phyloP scores from a whole-genome alignment of 805 yeast species.

The Myxozyma udenii region DNA sequence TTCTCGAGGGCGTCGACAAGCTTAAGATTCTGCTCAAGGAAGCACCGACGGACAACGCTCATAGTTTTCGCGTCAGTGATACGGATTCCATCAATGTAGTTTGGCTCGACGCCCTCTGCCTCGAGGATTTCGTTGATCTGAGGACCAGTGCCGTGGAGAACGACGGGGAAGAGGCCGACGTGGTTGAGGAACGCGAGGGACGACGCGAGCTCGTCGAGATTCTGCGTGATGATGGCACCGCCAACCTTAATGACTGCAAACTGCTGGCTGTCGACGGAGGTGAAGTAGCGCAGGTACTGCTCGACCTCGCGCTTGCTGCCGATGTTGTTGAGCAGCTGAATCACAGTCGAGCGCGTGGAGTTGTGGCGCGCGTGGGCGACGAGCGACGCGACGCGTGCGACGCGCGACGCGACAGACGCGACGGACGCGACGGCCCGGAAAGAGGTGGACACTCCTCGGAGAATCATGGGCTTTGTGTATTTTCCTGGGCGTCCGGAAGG shows the following conservation, averaged over 20 bases:
- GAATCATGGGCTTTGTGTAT: too few species aligned
- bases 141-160: slow-evolving; percentile 98
- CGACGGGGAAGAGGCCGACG: slow-evolving; percentile 95
- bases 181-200: slow-evolving; percentile 95
- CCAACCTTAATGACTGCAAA: slow-evolving; percentile 99
- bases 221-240: slow-evolving; percentile 97
- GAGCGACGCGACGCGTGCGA: background rate
- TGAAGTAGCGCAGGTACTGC: slow-evolving; percentile 93
- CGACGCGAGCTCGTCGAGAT: slow-evolving; percentile 87
- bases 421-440: too few species aligned
- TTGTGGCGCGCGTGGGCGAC: slow-evolving; percentile 10
- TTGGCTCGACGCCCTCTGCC: slow-evolving; percentile 92
- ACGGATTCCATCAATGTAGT: slow-evolving; percentile 93
- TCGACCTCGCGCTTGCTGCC: slow-evolving; percentile 98
- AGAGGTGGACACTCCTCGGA: too few species aligned
- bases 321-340: slow-evolving; percentile 89
- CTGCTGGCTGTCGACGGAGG: slow-evolving; percentile 85
- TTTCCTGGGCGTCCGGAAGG: too few species aligned
- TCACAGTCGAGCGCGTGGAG: slow-evolving; percentile 86
- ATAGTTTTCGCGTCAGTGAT: slow-evolving; percentile 92
- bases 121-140: slow-evolving; percentile 94
- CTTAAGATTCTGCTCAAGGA: slow-evolving; percentile 90
- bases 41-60: slow-evolving; percentile 93
- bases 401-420: too few species aligned
- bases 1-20: slow-evolving; percentile 93